A percentile compares a stretch with the other conserved stretches of the same genome.
Conservation (phyloP, 2,329 filamentous ascomycete genomes). For the Neophaeococcomyces mojaviensis region DNA sequence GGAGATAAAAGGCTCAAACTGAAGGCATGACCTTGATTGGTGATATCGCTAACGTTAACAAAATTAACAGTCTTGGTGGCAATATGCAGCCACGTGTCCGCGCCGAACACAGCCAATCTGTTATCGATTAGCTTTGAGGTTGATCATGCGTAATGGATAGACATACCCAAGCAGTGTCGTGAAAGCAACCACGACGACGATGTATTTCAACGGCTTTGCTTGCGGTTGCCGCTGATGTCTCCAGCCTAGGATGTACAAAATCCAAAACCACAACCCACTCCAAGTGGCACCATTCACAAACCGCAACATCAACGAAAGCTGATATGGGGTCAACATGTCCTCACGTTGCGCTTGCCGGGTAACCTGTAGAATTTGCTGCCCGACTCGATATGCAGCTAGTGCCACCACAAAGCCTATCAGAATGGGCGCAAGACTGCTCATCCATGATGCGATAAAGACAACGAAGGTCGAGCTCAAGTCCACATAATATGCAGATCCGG, state of each 20-base stretch:
- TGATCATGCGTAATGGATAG: no score
- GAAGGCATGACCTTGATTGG: conserved; percentile 1
- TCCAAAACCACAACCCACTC: conserved; percentile 15
- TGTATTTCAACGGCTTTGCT: conserved; percentile 6
- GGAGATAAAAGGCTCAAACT: not conserved
- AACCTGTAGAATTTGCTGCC: conserved; percentile 8
- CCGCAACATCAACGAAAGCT: conserved; percentile 16
- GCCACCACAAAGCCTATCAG: conserved; percentile 22
- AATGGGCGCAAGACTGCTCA: conserved; percentile 22
- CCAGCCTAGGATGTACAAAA: conserved; percentile 17
- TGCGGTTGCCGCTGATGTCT: conserved; percentile 9
- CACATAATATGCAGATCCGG: conserved; percentile 16
- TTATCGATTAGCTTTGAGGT: not conserved
- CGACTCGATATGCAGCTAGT: conserved; percentile 23
- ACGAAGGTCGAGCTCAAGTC: conserved; percentile 19
- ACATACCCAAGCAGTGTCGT: not conserved
- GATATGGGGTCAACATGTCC: conserved; percentile 16
- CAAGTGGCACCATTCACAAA: conserved; percentile 15
- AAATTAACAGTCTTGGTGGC: conserved; percentile 22
- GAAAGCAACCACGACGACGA: conserved; percentile 1
- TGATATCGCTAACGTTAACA: conserved; percentile 9
- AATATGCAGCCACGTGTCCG: conserved; percentile 25
- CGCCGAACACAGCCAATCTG: conserved; percentile 18
- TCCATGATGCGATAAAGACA: conserved; percentile 22
- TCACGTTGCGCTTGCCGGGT: conserved; percentile 1